phyloP scores from a whole-genome alignment of 306 rosid genomes.

The Pterocarpus santalinus region DNA sequence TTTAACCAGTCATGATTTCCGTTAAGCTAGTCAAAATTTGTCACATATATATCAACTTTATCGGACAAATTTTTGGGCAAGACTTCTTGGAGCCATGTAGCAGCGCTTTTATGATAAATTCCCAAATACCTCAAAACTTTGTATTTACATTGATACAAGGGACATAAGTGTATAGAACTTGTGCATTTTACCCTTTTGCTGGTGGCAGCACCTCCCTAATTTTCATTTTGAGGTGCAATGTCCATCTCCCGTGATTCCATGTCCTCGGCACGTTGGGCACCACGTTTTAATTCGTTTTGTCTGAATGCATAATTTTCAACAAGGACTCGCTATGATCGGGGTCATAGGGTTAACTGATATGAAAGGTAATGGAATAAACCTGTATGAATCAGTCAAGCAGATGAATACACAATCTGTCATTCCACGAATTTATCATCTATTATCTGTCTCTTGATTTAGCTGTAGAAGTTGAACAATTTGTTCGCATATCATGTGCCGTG shows the following conservation, averaged over 20 bases:
- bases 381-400: conserved; percentile 11
- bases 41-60: too few species aligned
- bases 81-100: too few species aligned
- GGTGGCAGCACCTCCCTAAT: not conserved
- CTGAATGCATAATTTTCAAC: not conserved
- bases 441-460: conserved; percentile 21
- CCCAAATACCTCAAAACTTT: too few species aligned
- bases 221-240: not conserved
- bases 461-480: not conserved
- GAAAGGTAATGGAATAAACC: not conserved
- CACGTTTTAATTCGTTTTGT: not conserved
- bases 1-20: too few species aligned
- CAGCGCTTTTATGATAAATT: too few species aligned
- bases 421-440: conserved; percentile 8
- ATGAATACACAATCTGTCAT: not conserved
- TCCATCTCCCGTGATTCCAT: not conserved
- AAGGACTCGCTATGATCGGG: too few species aligned
- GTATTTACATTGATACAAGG: too few species aligned
- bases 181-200: too few species aligned
- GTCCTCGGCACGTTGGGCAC: not conserved
- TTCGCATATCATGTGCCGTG: conserved; percentile 42
- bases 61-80: too few species aligned
- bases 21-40: too few species aligned
- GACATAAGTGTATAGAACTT: too few species aligned
- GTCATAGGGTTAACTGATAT: not conserved